phyloP scores from a whole-genome alignment of 257 asterid species.

The Solanum paucissectum region DNA sequence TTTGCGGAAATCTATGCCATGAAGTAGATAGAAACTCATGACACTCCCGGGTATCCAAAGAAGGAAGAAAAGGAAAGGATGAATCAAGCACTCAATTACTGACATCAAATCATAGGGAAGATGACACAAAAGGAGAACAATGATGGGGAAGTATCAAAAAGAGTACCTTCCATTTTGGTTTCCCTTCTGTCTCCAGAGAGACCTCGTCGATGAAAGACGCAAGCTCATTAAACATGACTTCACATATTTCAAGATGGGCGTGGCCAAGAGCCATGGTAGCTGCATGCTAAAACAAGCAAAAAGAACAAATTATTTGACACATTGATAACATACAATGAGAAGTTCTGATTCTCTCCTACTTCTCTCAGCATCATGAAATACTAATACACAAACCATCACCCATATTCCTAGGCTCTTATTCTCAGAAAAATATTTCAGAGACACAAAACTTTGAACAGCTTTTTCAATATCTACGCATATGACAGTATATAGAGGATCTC shows the following conservation, averaged over 20 bases:
- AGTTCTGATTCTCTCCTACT: neutral
- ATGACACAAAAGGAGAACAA: neutral
- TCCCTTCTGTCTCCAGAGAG: constrained; percentile 90
- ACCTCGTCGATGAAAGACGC: constrained; percentile 88
- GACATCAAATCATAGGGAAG: neutral
- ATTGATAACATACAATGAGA: neutral
- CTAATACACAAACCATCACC: neutral
- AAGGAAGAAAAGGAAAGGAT: neutral
- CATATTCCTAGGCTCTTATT: neutral
- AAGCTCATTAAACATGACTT: constrained; percentile 94
- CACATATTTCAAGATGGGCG: constrained; percentile 90
- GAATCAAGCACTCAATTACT: neutral
- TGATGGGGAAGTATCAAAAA: neutral
- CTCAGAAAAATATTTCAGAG: neutral
- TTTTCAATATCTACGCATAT: neutral
- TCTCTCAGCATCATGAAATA: neutral
- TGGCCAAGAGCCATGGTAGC: constrained; percentile 99
- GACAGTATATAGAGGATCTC: neutral
- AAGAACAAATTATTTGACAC: neutral
- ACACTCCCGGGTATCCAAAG: neutral
- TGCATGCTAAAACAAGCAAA: constrained; percentile 53
- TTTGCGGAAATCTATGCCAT: neutral
- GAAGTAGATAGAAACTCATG: neutral
- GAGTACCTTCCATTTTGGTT: constrained; percentile 96
- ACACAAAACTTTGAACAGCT: neutral